Conservation (phyloP, 2,329 filamentous ascomycete genomes). For the Talaromyces verruculosus region DNA sequence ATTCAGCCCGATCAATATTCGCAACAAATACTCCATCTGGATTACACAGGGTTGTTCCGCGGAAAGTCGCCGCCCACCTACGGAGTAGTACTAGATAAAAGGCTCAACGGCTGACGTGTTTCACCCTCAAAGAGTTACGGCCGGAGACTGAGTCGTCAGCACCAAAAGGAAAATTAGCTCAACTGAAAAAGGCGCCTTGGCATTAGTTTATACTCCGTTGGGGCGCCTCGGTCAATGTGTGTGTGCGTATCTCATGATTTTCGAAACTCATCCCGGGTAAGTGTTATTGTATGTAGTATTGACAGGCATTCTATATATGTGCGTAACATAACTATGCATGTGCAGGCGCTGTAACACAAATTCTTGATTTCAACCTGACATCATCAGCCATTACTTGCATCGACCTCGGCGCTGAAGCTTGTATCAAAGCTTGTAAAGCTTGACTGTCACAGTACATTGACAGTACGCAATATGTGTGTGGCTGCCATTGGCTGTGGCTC, state of each 20-base stretch:
- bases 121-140: not conserved
- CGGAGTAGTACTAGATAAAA: not conserved
- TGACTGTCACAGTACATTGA: not conserved
- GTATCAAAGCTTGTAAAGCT: slow-evolving; percentile 4
- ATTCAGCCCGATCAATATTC: not conserved
- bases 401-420: not conserved
- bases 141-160: slow-evolving; percentile 5
- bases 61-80: not conserved
- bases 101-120: not conserved
- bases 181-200: not conserved
- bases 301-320: not conserved
- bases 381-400: not conserved
- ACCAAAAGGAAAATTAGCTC: not conserved
- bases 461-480: slow-evolving; percentile 6
- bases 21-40: not conserved
- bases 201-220: not conserved
- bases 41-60: not conserved
- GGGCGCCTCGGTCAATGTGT: not conserved
- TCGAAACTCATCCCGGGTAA: not conserved
- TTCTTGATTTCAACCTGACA: slow-evolving; percentile 1
- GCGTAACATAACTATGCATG: not conserved
- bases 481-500: not conserved
- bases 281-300: not conserved
- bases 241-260: not conserved
- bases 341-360: not conserved